Conservation (phyloP, 2,329 filamentous ascomycete species). For the Aspergillus sp. region DNA sequence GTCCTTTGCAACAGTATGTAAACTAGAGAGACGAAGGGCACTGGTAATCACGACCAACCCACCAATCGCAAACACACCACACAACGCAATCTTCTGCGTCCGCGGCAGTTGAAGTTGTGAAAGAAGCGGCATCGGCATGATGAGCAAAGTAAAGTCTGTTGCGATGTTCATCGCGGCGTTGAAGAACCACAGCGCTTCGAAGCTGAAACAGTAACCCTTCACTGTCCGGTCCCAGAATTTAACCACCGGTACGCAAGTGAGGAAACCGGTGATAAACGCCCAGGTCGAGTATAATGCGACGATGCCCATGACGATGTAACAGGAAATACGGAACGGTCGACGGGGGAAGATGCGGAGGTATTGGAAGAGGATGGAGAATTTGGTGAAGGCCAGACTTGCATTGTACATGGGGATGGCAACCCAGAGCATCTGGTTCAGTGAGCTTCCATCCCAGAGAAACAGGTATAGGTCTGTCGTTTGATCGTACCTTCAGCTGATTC, state of each 20-base stretch:
- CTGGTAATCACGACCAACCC: conserved; percentile 33
- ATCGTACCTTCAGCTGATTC: conserved; percentile 21
- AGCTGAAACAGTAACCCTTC: conserved; percentile 32
- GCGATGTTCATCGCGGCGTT: conserved; percentile 38
- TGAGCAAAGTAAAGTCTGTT: conserved; percentile 37
- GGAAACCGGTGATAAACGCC: conserved; percentile 33
- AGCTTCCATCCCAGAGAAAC: neutral
- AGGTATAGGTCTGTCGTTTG: neutral
- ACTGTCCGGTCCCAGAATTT: conserved; percentile 36
- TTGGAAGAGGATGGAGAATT: conserved; percentile 41
- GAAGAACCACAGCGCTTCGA: conserved; percentile 37
- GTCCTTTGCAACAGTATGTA: conserved; percentile 17
- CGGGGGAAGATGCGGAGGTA: conserved; percentile 40
- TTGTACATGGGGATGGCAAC: conserved; percentile 29
- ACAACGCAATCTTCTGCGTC: conserved; percentile 35
- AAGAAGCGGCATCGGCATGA: conserved; percentile 38
- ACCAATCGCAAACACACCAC: conserved; percentile 38
- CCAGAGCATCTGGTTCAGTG: conserved; percentile 20
- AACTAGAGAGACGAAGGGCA: conserved; percentile 23
- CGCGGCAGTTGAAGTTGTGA: conserved; percentile 34
- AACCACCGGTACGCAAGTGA: conserved; percentile 36
- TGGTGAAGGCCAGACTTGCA: conserved; percentile 30
- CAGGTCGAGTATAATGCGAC: conserved; percentile 24
- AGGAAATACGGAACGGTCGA: conserved; percentile 23
- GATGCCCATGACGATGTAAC: conserved; percentile 28